phyloP scores from a whole-genome alignment of 495 filamentous ascomycete genomes.

The Chaetomium fimeti region DNA sequence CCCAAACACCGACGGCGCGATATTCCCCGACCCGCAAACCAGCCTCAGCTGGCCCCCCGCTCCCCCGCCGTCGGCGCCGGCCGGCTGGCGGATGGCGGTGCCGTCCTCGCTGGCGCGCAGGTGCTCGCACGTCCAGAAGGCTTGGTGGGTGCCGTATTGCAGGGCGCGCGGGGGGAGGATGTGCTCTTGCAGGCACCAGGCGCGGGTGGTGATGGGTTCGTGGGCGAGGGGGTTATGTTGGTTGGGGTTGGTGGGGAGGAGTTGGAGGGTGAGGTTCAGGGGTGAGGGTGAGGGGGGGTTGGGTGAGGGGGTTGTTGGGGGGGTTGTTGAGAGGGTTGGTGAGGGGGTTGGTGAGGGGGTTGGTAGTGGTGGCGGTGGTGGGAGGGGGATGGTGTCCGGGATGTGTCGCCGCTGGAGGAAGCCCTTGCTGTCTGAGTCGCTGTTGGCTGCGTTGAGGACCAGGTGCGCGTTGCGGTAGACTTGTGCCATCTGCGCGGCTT shows the following conservation, averaged over 20 bases:
- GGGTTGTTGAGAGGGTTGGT: not conserved
- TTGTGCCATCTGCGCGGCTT: slow-evolving; percentile 41
- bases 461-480: slow-evolving; percentile 43
- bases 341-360: slow-evolving; percentile 11
- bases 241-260: slow-evolving; percentile 13
- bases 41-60: slow-evolving; percentile 21
- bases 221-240: not conserved
- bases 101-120: slow-evolving; percentile 28
- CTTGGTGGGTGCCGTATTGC: slow-evolving; percentile 29
- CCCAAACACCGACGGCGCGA: slow-evolving; percentile 17
- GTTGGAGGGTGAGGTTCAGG: slow-evolving; percentile 13
- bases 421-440: slow-evolving; percentile 20
- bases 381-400: slow-evolving; percentile 13
- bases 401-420: slow-evolving; percentile 21
- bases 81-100: too few species aligned
- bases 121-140: slow-evolving; percentile 36
- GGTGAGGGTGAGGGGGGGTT: not conserved
- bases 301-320: not conserved
- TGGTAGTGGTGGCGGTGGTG: slow-evolving; percentile 7
- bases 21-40: slow-evolving; percentile 19
- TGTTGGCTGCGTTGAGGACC: slow-evolving; percentile 24
- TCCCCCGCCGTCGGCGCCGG: too few species aligned
- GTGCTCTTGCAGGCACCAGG: slow-evolving; percentile 42
- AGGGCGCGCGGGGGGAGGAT: slow-evolving; percentile 31
- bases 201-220: slow-evolving; percentile 35